Evolutionary conservation across 139 green algal species (phyloP), one percentile per base, ranked within the genome.

Genomic region (Closterium sp.): DNA sequence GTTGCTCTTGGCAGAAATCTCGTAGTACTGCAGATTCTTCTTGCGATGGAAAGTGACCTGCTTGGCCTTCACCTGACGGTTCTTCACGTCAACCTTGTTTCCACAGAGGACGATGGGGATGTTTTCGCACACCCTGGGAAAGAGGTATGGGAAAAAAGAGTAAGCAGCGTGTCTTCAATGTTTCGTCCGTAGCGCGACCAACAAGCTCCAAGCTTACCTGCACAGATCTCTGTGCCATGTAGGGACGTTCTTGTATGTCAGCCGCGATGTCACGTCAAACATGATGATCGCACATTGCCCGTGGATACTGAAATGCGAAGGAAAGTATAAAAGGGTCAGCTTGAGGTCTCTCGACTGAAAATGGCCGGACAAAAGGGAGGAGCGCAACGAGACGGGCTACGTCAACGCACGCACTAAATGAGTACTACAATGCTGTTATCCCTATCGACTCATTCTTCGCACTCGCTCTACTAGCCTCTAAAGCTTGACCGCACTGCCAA

Each of bases 1-100:
- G 96, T 99, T 99, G 92, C 93, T 97, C 97, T 99, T 99, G 87
- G 98, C 98, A n/a, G 96, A 98, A 95, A 99, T 99, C 96, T 99
- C 98, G 92, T 99, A 98, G 97, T 99, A 99, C 96, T 99, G 98
- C 90, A 99, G 96, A 96, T 99, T 99, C 97, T 99, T 99, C 96
- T 99, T 99, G 86, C 97, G 93, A 87, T 96, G 95, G 89, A 96
- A 96, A 24, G 92, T 95, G 28, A 99, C 97, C 96, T 99, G 98
- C 97, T 99, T 99, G 87, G 98, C 98, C 96, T 99, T 99, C 73
- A 99, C 98, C 95, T 99, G 98, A 70, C 98, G 97, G 95, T 99
- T 99, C 97, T 99, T 99, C 50, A 99, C 98, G 92, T 99, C 98
- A 45, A 99, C 93, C 97, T 99, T 99, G 97, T 99, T 99, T 87